phyloP scores from a whole-genome alignment of 352 stramenopile genomes.

The Phytophthora idaei region DNA sequence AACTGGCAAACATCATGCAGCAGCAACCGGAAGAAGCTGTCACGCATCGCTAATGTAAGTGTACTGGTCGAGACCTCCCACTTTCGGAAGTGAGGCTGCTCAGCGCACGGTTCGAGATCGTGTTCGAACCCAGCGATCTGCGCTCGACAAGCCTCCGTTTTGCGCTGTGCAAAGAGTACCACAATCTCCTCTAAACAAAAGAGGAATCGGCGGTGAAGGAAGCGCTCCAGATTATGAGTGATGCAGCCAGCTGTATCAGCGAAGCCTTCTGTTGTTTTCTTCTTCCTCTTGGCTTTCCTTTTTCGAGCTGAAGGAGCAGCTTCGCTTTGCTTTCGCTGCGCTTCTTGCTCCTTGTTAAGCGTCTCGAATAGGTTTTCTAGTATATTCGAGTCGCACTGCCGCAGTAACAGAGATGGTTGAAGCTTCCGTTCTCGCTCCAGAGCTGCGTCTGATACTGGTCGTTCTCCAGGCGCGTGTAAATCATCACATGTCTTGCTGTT shows the following conservation, averaged over 20 bases:
- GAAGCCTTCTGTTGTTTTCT: constrained; percentile 23
- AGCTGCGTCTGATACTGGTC: constrained; percentile 32
- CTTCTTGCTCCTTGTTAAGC: constrained; percentile 41
- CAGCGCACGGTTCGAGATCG: constrained; percentile 63
- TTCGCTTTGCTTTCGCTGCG: constrained; percentile 18
- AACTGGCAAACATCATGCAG: constrained; percentile 80
- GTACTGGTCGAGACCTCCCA: constrained; percentile 74
- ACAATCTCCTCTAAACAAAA: constrained; percentile 82
- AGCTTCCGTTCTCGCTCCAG: constrained; percentile 19
- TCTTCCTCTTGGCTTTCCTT: constrained; percentile 36
- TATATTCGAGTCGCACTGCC: constrained; percentile 59
- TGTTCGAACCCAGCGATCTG: constrained; percentile 52
- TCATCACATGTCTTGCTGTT: constrained; percentile 63
- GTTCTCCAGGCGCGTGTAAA: constrained; percentile 57
- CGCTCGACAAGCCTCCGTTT: constrained; percentile 62
- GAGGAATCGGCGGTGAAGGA: constrained; percentile 77
- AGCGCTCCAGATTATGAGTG: constrained; percentile 55
- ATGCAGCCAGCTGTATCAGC: constrained; percentile 26
- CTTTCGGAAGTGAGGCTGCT: constrained; percentile 51
- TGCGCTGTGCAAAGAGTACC: constrained; percentile 72
- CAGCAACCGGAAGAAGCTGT: constrained; percentile 75
- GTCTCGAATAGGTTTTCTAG: constrained; percentile 65
- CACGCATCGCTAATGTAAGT: constrained; percentile 70
- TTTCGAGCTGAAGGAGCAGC: constrained; percentile 18
- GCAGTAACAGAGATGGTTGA: constrained; percentile 44